Evolutionary conservation across 1,139 yeast species (phyloP).

Genomic region (Blastobotrys indianensis): DNA sequence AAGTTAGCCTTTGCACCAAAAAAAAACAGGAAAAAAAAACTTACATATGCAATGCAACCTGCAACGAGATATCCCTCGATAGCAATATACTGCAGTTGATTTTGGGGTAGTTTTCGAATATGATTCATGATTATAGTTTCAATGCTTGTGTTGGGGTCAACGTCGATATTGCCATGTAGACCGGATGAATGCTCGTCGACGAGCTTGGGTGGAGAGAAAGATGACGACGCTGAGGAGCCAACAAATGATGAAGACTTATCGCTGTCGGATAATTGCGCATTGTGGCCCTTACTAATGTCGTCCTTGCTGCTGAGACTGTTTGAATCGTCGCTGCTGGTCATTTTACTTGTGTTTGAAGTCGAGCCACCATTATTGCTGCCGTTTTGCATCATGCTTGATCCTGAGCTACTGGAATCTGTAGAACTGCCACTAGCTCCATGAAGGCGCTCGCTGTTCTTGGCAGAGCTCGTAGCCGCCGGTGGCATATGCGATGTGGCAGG

Average conservation of each 20-base stretch:
- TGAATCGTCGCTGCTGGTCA: no score
- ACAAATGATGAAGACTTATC: no score
- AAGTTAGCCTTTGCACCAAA: constrained; percentile 6
- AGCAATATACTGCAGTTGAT: constrained; percentile 8
- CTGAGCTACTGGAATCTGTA: no score
- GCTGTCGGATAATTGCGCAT: no score
- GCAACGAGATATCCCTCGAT: constrained; percentile 27
- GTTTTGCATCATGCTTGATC: no score
- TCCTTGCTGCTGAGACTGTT: no score
- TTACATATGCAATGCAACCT: constrained; percentile 26
- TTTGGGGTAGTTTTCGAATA: constrained; percentile 10
- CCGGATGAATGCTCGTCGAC: neutral
- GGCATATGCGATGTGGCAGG: no score
- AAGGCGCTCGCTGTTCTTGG: neutral
- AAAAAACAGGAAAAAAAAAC: constrained; percentile 10
- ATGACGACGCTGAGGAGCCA: constrained; percentile 5
- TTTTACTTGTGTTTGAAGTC: no score
- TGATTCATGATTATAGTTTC: constrained; percentile 6
- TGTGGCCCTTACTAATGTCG: no score
- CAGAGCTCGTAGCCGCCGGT: no score
- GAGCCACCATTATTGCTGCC: no score
- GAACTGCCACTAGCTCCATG: neutral
- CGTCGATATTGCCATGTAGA: no score
- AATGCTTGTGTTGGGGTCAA: neutral
- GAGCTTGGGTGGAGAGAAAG: constrained; percentile 2